Percentiles rank a stretch among this genome's conserved stretches.
phyloP scores from a whole-genome alignment of 2,329 filamentous ascomycete genomes.

The Juglanconis juglandina region DNA sequence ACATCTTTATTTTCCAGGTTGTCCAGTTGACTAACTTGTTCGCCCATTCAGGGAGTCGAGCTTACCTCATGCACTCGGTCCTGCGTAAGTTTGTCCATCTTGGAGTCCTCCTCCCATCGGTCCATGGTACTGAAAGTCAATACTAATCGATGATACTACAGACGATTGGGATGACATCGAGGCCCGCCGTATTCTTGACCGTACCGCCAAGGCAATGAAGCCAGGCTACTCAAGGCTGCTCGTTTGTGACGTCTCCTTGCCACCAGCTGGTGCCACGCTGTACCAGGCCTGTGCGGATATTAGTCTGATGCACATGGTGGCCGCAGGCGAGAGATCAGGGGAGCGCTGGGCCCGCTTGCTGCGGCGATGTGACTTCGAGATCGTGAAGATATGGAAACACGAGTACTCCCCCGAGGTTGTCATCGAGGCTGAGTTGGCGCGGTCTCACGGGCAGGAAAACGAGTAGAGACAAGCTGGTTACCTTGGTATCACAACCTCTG shows the following conservation, averaged over 20 bases:
- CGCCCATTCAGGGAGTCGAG: not conserved
- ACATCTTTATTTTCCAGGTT: too few relatives aligned
- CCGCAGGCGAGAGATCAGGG: not conserved
- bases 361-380: too few relatives aligned
- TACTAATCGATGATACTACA: not conserved
- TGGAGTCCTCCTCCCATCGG: not conserved
- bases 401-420: not conserved
- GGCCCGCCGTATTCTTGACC: not conserved
- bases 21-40: too few relatives aligned
- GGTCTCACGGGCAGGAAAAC: not conserved
- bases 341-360: not conserved
- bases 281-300: not conserved
- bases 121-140: not conserved
- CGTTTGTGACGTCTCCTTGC: not conserved
- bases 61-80: not conserved
- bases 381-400: not conserved
- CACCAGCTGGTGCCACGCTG: not conserved
- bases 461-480: too few relatives aligned
- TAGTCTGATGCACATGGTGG: not conserved
- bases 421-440: not conserved
- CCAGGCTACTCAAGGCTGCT: not conserved
- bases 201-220: not conserved
- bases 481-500: too few relatives aligned
- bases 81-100: not conserved
- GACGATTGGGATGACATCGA: not conserved